Base-by-base conservation (phyloP, 208 protist genomes). In the Trypanosoma theileri region DNA sequence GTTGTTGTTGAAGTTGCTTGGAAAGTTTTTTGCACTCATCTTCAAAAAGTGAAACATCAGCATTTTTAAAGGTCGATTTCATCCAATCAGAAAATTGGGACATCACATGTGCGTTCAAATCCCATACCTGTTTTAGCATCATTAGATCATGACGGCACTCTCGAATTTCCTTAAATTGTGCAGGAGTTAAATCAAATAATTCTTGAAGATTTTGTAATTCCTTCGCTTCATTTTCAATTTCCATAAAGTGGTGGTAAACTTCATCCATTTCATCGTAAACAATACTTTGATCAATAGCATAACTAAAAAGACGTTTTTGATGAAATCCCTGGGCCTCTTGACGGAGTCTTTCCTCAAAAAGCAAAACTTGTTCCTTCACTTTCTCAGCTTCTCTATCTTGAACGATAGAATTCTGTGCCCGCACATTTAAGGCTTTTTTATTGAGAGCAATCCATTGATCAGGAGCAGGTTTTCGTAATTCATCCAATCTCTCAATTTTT, bases 1-100 rank as follows among this genome's bases (percentile, higher is more conserved):
- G 91, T 75, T 95, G 89, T 66, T 88, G 84, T 69, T 97, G 91
- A 63, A 98, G 76, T 74, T 96, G 88, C 75, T 97, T 98, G 21
- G 91, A 85, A 46, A 98, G 80, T 75, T 97, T 97, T 79, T 98
- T 98, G 61, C 86, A 85, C 71, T 98, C 95, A 59, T 98, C 95
- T 71, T 97, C 89, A 69, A 97, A 96, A 68, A 93, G 79, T 22
- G 88, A 69, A 31, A 96, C 89, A 56, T 97, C 91, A n/a, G 94
- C 93, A 61, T 92, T 82, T 71, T 96, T 97, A 85, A 98, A 98
- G 13, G 93, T 97, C 16, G 93, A 93, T 35, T 83, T 88, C 90
- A 97, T 97, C 93, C 95, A 98, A 69, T 97, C 88, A 59, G 67
- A 77, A 60, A 98, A 98, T 80, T 97, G 86, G 10, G 90, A 93